Base-by-base conservation (phyloP, 371 early-diverging fungal species). In the Mucor piriformis region DNA sequence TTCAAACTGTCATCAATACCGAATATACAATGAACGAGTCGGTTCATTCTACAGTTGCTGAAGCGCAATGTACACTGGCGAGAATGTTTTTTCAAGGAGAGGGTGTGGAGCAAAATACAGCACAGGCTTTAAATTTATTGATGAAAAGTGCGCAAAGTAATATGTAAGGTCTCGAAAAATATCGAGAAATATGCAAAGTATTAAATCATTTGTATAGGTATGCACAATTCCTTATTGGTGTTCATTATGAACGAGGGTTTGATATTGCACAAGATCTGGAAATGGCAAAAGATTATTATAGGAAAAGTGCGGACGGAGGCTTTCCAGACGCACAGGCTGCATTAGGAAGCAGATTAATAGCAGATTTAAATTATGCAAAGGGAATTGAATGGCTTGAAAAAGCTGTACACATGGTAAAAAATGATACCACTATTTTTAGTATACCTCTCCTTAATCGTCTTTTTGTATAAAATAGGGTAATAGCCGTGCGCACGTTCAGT, bases 321-420 rank as follows among this genome's bases (percentile, higher is more conserved):
- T 72, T 73, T 61, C 59, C 73, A 16, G 77, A 77, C 46, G 77
- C 76, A 34, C 81, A 80, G 48, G 73, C 77, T 56, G 77, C 81
- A 24, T 68, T 80, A 18, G 81, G 81, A 16, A 64, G 67, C 47
- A 55, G 69, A 44, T 57, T 72, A 13, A 55, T 75, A 20, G 69
- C 72, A 15, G 61, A 70, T 12, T 37, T 38, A 11, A 54, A 63
- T n/a, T 61, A 68, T 59, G 52, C 49, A 23, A 46, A 73, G 55
- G 81, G 76, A 3, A 57, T 72, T 23, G 40, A 66, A 50, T 80
- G 81, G 81, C 59, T 80, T 15, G 71, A 75, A 50, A 71, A 66
- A 34, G 72, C 81, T 15, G 63, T 64, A 18, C 60, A 70, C 50
- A 59, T 50, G 71, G 79, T 76, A 70, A 66, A 47, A n/a, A n/a